phyloP scores from a whole-genome alignment of 768 basidiomycete species.

The Cystofilobasidium bisporidii region DNA sequence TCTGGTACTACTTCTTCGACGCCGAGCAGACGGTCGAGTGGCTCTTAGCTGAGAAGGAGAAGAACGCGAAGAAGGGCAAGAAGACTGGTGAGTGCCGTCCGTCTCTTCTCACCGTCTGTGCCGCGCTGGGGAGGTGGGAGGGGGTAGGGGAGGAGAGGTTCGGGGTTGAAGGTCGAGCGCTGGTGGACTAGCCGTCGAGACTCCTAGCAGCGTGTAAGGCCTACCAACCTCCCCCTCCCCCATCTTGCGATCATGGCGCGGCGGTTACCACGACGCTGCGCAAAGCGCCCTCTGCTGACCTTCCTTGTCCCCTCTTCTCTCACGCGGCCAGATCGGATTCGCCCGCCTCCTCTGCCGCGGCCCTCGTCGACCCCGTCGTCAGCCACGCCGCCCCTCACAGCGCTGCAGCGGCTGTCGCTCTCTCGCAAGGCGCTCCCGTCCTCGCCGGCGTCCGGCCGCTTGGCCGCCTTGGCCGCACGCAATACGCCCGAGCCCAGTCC shows the following conservation, averaged over 20 bases:
- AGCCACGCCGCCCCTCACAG: slow-evolving; percentile 30
- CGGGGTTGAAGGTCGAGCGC: background rate
- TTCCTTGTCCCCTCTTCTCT: background rate
- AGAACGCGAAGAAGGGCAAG: slow-evolving; percentile 53
- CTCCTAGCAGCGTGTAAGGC: background rate
- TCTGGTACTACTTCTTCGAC: slow-evolving; percentile 86
- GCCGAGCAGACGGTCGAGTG: slow-evolving; percentile 64
- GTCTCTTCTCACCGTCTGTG: background rate
- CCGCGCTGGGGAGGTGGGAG: background rate
- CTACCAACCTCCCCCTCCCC: background rate
- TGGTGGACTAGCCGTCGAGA: too few species aligned
- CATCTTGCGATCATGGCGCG: too few species aligned
- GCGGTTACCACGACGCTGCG: background rate
- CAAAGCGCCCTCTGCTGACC: background rate
- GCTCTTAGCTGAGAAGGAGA: slow-evolving; percentile 49
- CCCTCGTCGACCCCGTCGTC: background rate
- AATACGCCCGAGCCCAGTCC: slow-evolving; percentile 18
- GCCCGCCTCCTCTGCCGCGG: background rate
- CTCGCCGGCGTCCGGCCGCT: slow-evolving; percentile 21
- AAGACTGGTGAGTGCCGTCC: slow-evolving; percentile 63
- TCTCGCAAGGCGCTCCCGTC: slow-evolving; percentile 36
- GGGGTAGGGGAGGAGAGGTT: background rate
- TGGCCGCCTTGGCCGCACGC: slow-evolving; percentile 30
- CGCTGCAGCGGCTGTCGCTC: slow-evolving; percentile 46
- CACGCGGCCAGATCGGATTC: background rate